Evolutionary conservation across 2,329 filamentous ascomycete genomes (phyloP).

Genomic region (Neonectria coccinea): DNA sequence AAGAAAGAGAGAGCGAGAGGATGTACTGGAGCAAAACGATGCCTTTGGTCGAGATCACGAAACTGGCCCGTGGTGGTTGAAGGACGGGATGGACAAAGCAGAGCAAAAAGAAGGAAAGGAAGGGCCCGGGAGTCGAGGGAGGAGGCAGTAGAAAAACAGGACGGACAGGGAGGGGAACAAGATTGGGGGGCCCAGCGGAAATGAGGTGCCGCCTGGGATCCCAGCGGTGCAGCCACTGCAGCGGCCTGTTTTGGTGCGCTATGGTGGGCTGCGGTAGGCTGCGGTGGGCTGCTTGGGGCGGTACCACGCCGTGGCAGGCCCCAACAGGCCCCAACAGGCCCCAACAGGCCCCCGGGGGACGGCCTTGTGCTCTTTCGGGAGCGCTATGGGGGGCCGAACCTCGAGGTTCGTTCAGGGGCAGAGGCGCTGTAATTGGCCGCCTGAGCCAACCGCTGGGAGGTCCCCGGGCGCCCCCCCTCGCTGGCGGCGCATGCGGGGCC

Average conservation of each 20-base stretch:
- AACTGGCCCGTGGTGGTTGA: conserved; percentile 43
- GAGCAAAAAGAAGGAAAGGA: conserved; percentile 36
- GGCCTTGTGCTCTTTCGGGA: conserved; percentile 21
- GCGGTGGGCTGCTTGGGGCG: conserved; percentile 15
- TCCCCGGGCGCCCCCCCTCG: conserved; percentile 12
- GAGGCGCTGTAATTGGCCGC: conserved; percentile 40
- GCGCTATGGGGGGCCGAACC: conserved; percentile 18
- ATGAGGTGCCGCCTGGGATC: conserved; percentile 34
- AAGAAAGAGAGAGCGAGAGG: conserved; percentile 45
- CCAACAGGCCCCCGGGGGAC: conserved; percentile 6
- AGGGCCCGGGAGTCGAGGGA: conserved; percentile 31
- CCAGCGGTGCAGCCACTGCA: conserved; percentile 27
- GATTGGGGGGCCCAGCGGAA: conserved; percentile 36
- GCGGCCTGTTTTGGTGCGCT: conserved; percentile 9
- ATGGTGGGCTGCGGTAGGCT: conserved; percentile 16
- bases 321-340: conserved; percentile 6
- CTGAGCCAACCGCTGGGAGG: conserved; percentile 20
- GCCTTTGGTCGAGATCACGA: conserved; percentile 42
- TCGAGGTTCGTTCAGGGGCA: conserved; percentile 39
- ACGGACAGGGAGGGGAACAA: conserved; percentile 29
- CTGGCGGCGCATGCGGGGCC: conserved; percentile 8
- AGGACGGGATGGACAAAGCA: conserved; percentile 40
- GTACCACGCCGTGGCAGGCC: conserved; percentile 10
- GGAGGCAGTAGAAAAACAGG: conserved; percentile 34
- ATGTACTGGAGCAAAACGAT: conserved; percentile 44